Evolutionary conservation across 306 rosid species (phyloP).

Genomic region (Pyrus betulifolia): DNA sequence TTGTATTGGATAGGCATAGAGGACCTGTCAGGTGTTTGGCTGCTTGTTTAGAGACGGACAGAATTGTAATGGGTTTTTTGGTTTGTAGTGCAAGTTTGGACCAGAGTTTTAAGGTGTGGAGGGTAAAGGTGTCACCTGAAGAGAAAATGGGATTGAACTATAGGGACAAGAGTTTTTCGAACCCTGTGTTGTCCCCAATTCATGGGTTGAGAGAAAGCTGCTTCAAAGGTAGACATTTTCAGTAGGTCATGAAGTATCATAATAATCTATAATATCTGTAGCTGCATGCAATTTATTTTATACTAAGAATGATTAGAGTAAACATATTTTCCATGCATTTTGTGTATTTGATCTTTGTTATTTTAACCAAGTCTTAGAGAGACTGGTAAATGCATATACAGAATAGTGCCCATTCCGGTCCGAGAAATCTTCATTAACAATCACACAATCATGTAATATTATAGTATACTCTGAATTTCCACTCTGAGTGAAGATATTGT

Average conservation of each 20-base stretch:
- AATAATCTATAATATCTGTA: background rate
- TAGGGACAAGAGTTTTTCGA: constrained; percentile 18
- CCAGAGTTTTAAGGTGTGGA: constrained; percentile 65
- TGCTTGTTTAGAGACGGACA: constrained; percentile 57
- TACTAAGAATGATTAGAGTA: background rate
- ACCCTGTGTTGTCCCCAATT: constrained; percentile 56
- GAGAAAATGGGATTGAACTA: constrained; percentile 24
- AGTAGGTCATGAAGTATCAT: background rate
- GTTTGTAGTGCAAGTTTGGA: constrained; percentile 69
- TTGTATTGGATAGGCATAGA: constrained; percentile 67
- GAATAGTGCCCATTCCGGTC: background rate
- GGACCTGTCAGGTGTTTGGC: constrained; percentile 71
- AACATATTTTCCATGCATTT: no score
- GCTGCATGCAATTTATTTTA: background rate
- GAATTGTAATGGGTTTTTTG: constrained; percentile 46
- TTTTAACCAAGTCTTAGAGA: background rate
- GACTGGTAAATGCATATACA: no score
- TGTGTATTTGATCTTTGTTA: background rate
- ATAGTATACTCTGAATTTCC: no score
- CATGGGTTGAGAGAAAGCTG: constrained; percentile 66
- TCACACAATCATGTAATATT: no score
- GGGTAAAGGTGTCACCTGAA: constrained; percentile 50
- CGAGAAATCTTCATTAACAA: no score
- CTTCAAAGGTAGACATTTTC: constrained; percentile 20
- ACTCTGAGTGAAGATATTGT: no score